Evolutionary conservation across 2,329 filamentous ascomycete species (phyloP).

Genomic region (Neocatenulostroma microsporum): DNA sequence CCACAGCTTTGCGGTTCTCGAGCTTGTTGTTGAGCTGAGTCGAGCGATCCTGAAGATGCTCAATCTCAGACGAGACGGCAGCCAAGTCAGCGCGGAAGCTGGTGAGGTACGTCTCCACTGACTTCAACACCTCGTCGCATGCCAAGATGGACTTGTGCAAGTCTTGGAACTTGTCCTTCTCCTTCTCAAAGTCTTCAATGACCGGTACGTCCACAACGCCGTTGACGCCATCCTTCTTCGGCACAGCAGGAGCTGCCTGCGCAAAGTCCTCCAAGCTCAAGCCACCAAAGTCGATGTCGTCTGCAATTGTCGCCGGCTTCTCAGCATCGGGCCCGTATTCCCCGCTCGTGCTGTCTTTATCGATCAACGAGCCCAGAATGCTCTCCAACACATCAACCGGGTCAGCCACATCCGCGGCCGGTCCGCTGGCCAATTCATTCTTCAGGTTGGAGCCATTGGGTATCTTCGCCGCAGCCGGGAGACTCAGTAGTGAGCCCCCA

Average conservation of each 20-base stretch:
- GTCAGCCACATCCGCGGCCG: slow-evolving; percentile 54
- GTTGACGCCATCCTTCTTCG: neutral
- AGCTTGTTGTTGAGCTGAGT: slow-evolving; percentile 73
- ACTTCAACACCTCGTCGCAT: slow-evolving; percentile 88
- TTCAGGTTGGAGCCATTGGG: slow-evolving; percentile 62
- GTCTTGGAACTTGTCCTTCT: slow-evolving; percentile 79
- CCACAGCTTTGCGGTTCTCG: slow-evolving; percentile 81
- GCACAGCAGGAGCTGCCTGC: slow-evolving; percentile 21
- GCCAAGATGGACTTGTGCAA: slow-evolving; percentile 79
- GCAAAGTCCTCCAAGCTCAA: slow-evolving; percentile 69
- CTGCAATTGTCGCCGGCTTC: slow-evolving; percentile 43
- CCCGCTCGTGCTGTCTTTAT: too few relatives aligned
- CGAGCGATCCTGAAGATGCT: slow-evolving; percentile 82
- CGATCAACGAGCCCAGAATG: slow-evolving; percentile 49
- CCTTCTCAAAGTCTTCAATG: slow-evolving; percentile 56
- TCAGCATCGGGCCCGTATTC: neutral
- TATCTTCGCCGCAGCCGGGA: slow-evolving; percentile 57
- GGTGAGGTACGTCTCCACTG: slow-evolving; percentile 84
- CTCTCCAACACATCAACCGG: slow-evolving; percentile 61
- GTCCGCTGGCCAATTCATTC: slow-evolving; percentile 44
- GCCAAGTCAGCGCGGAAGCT: slow-evolving; percentile 92
- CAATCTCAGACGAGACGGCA: slow-evolving; percentile 87
- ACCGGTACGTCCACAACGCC: slow-evolving; percentile 13
- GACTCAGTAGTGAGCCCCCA: slow-evolving; percentile 67
- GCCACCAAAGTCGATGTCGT: slow-evolving; percentile 69